These are phyloP conservation scores for Colletotrichum sp. DNA, from an alignment of 2,329 filamentous ascomycete species.

Conservation along the genomic window DNA sequence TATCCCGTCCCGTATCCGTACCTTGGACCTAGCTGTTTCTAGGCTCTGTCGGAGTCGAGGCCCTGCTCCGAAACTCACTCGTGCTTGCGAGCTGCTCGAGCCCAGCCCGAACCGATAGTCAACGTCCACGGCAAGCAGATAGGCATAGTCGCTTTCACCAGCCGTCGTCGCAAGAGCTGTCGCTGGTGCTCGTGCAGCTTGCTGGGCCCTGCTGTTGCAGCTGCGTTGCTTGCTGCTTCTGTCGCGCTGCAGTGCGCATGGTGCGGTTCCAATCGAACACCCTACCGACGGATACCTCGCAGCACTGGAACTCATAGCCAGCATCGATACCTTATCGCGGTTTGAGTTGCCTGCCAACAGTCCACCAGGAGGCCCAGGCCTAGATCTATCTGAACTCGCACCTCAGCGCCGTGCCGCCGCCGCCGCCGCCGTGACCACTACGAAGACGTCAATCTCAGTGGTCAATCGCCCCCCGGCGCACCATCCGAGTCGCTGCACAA, in stretches of 20 bases:
- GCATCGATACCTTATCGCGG: background rate
- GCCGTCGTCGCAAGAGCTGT: background rate
- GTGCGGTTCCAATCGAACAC: background rate
- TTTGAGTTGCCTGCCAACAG: background rate
- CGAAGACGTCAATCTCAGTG: background rate
- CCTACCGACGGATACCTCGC: background rate
- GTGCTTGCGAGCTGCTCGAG: background rate
- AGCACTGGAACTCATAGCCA: background rate
- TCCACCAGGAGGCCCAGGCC: background rate
- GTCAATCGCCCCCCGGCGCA: background rate
- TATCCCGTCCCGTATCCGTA: background rate
- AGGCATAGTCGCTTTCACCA: background rate
- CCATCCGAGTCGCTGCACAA: background rate
- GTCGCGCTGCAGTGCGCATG: background rate
- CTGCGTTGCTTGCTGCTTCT: background rate
- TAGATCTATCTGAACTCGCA: background rate
- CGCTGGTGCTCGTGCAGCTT: background rate
- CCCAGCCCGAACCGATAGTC: background rate
- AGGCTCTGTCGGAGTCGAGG: background rate
- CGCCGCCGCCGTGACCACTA: slow-evolving; percentile 9
- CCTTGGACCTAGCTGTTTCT: background rate
- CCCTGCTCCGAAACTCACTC: background rate
- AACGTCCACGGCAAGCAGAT: background rate
- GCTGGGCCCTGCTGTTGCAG: background rate
- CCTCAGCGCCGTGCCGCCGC: background rate